Conservation (phyloP, 129 eudicot species). For the Tagetes erecta region DNA sequence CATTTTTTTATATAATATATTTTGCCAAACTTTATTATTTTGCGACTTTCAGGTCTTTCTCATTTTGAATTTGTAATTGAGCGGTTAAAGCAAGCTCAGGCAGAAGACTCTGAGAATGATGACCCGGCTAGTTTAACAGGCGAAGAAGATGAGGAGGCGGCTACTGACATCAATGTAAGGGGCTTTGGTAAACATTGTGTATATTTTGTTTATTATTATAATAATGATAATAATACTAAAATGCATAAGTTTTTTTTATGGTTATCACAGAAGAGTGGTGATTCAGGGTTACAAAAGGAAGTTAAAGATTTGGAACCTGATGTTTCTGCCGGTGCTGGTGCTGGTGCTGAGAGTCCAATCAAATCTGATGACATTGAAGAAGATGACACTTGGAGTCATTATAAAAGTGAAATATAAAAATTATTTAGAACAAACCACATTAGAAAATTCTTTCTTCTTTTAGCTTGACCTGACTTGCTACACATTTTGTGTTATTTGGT, state of each 20-base stretch:
- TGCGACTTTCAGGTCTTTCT: slow-evolving; percentile 55
- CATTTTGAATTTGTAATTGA: slow-evolving; percentile 58
- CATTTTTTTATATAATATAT: neutral
- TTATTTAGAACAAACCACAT: neutral
- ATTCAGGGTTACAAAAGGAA: slow-evolving; percentile 34
- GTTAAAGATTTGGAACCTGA: slow-evolving; percentile 27
- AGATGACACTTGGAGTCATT: slow-evolving; percentile 61
- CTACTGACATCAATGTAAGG: slow-evolving; percentile 35
- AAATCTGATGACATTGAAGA: slow-evolving; percentile 57
- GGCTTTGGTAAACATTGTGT: neutral
- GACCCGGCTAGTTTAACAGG: slow-evolving; percentile 42
- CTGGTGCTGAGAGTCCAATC: slow-evolving; percentile 38
- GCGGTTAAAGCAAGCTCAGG: slow-evolving; percentile 52
- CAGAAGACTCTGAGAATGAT: slow-evolving; percentile 39
- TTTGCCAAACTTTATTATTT: neutral
- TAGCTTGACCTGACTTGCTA: neutral
- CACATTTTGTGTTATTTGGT: neutral
- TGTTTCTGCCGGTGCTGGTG: slow-evolving; percentile 26
- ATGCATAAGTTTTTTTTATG: neutral
- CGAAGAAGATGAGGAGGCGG: slow-evolving; percentile 46
- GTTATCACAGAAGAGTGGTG: slow-evolving; percentile 36
- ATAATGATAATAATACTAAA: neutral
- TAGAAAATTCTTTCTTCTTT: neutral
- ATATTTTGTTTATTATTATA: too few relatives aligned
- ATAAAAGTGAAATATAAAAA: slow-evolving; percentile 49